Base-by-base conservation (phyloP, 2,329 filamentous ascomycete species). In the Fusarium chaquense region DNA sequence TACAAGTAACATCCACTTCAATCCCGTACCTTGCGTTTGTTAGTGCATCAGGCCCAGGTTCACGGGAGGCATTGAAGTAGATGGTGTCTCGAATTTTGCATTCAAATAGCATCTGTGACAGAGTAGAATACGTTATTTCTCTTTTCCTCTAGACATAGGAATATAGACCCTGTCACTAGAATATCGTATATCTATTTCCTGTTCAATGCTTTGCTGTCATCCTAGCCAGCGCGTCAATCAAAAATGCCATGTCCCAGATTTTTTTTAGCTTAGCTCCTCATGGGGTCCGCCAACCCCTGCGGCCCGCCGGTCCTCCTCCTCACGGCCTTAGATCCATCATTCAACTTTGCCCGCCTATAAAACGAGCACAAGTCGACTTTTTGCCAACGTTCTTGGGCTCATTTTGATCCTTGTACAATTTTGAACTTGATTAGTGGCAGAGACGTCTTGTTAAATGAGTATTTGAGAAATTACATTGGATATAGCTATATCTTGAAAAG, bases 351-450 rank as follows among this genome's bases (percentile, higher is more conserved):
- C 73, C 73, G 58, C 69, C 74, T 69, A 70, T 69, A 74, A 75
- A 75, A 72, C 75, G 72, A 76, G 74, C 78, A 45, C 35, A 66
- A 58, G 57, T 52, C 26, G 59, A 54, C 30, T 61, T 50, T 81
- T 81, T 73, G 77, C 79, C 80, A 76, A 80, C 83, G 80, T 91
- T 86, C 83, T 89, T 89, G 84, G 87, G 87, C 89, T 92, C 85
- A 75, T 89, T 90, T 75, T 83, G 82, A 81, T 88, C 89, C 81
- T 78, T 79, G 43, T 50, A 58, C 52, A 44, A 59, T 67, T 80
- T 68, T 79, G 82, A 81, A 79, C 82, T 80, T 45, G 76, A 56
- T 33, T 51, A 32, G 41, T 38, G 47, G 22, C 55, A 61, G 10
- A 18, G 18, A 1, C 8, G 10, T 20, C 40, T 28, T 59, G 15